A percentile compares a stretch with the other conserved stretches of the same genome.
phyloP scores from a whole-genome alignment of 805 yeast species.

The Suhomyces canberraensis region DNA sequence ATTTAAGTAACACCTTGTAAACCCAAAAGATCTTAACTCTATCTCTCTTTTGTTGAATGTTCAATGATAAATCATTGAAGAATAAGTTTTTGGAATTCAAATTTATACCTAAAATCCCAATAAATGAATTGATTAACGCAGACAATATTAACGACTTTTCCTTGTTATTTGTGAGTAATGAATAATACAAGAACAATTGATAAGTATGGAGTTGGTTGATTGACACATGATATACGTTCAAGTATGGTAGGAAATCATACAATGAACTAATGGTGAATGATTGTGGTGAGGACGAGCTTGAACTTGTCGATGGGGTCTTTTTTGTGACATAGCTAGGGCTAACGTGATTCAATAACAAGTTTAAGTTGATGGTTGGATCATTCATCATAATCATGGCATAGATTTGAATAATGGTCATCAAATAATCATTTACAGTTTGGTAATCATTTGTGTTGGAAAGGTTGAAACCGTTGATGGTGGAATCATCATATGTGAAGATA shows the following conservation, averaged over 20 bases:
- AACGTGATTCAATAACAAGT: conserved; percentile 36
- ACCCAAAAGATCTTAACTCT: conserved; percentile 48
- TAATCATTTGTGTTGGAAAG: conserved; percentile 41
- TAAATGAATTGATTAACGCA: conserved; percentile 39
- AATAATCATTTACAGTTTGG: conserved; percentile 39
- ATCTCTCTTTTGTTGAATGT: conserved; percentile 33
- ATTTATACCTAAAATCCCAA: conserved; percentile 42
- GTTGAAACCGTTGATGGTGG: conserved; percentile 47
- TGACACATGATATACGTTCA: conserved; percentile 47
- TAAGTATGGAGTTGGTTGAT: conserved; percentile 50
- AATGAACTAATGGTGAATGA: conserved; percentile 33
- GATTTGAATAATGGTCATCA: conserved; percentile 44
- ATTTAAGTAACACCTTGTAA: conserved; percentile 39
- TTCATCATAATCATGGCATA: conserved; percentile 53
- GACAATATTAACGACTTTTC: conserved; percentile 38
- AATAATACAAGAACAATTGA: conserved; percentile 46
- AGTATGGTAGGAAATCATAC: conserved; percentile 45
- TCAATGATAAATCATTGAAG: conserved; percentile 46
- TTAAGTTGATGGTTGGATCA: conserved; percentile 43
- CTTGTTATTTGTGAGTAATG: conserved; percentile 42
- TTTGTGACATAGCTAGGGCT: conserved; percentile 25
- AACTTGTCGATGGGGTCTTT: conserved; percentile 3
- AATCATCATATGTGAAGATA: conserved; percentile 45
- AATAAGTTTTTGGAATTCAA: conserved; percentile 39
- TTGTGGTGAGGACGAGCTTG: conserved; percentile 1